These are phyloP conservation scores for Pisolithus orientalis DNA, from an alignment of 768 basidiomycete genomes.

Conservation along the genomic window DNA sequence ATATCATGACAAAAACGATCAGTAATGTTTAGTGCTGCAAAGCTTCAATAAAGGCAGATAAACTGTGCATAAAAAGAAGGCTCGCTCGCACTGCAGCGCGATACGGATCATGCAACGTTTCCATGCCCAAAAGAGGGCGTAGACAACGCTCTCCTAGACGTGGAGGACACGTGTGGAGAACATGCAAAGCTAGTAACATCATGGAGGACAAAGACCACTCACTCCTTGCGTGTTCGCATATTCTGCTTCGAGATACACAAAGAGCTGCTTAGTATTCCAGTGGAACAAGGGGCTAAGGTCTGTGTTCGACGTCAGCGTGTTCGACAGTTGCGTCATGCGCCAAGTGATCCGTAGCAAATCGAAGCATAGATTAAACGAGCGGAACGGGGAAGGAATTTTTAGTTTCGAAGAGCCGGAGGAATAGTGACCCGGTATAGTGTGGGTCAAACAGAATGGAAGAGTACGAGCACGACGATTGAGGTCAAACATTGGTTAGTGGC, in stretches of 20 bases:
- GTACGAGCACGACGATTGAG: too few species aligned
- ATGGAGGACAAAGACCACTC: slow-evolving; percentile 23
- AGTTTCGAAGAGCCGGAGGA: too few species aligned
- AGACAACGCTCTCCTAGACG: neutral
- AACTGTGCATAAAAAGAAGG: neutral
- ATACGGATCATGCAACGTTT: too few species aligned
- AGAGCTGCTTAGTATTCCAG: slow-evolving; percentile 97
- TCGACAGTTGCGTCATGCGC: neutral
- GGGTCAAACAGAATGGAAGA: too few species aligned
- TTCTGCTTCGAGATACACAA: slow-evolving; percentile 82
- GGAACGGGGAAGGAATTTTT: too few species aligned
- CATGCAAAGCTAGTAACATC: neutral
- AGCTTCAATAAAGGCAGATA: neutral
- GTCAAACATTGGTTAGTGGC: too few species aligned
- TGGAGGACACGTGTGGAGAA: neutral
- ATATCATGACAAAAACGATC: neutral
- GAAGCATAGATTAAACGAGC: too few species aligned
- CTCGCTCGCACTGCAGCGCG: neutral
- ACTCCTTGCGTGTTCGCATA: slow-evolving; percentile 72
- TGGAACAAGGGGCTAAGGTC: slow-evolving; percentile 81
- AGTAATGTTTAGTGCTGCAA: neutral
- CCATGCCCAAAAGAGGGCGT: too few species aligned
- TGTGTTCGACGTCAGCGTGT: slow-evolving; percentile 21
- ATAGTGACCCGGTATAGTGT: too few species aligned
- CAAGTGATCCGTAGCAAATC: too few species aligned